Evolutionary conservation across 768 basidiomycete species (phyloP).

Genomic region (Cytidiella melzeri): DNA sequence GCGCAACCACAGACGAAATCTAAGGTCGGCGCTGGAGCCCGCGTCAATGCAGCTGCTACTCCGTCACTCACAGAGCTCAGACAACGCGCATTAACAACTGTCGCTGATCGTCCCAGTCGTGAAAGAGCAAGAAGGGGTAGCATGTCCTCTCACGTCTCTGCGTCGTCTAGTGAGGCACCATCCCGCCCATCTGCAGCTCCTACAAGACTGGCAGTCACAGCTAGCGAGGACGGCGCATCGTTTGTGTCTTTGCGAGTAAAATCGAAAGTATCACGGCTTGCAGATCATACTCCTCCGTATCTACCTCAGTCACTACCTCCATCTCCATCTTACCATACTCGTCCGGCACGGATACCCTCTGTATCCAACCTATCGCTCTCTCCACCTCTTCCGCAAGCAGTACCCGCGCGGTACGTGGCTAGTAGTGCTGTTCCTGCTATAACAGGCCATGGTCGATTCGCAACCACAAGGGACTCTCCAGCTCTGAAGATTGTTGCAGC

Average conservation of each 20-base stretch:
- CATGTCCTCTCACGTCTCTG: constrained; percentile 21
- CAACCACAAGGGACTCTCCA: constrained; percentile 18
- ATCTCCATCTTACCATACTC: constrained; percentile 18
- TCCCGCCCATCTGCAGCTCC: constrained; percentile 11
- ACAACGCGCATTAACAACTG: constrained; percentile 26
- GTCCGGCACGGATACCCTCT: constrained; percentile 26
- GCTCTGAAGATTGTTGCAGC: constrained; percentile 15
- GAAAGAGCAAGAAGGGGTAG: constrained; percentile 19
- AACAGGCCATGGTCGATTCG: constrained; percentile 17
- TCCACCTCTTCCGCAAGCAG: constrained; percentile 18
- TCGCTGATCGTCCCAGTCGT: constrained; percentile 12
- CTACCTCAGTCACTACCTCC: constrained; percentile 15
- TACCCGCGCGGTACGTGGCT: constrained; percentile 10
- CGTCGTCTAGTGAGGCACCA: neutral
- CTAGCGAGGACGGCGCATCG: constrained; percentile 15
- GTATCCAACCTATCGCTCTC: constrained; percentile 25
- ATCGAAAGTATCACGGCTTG: constrained; percentile 53
- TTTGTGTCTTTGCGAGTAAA: constrained; percentile 37
- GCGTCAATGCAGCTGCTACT: constrained; percentile 14
- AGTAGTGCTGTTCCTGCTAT: constrained; percentile 14
- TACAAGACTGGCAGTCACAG: constrained; percentile 12
- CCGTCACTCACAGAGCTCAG: constrained; percentile 20
- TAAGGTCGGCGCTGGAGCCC: constrained; percentile 19
- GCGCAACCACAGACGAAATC: constrained; percentile 18
- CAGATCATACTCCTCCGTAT: constrained; percentile 26